A percentile compares a stretch with the other conserved stretches of the same genome.
phyloP scores from a whole-genome alignment of 805 yeast genomes.

The Maudiozyma serrabonitensis region DNA sequence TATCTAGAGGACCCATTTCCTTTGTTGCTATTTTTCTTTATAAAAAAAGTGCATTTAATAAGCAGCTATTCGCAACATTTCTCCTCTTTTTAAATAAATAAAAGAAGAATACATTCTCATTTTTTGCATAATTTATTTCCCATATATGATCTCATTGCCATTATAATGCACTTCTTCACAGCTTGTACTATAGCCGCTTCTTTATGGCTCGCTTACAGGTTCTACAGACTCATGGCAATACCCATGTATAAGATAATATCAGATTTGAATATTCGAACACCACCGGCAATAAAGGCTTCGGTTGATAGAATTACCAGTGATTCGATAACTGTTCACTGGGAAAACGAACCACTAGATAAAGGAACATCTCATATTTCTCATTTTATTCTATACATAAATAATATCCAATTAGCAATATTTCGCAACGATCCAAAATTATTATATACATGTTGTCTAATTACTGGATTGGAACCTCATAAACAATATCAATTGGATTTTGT shows the following conservation, averaged over 20 bases:
- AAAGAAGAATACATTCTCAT: not conserved
- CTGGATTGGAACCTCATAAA: conserved; percentile 15
- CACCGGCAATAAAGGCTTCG: conserved; percentile 28
- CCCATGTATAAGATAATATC: conserved; percentile 24
- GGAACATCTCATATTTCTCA: conserved; percentile 16
- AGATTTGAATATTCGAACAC: conserved; percentile 22
- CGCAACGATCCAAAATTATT: conserved; percentile 23
- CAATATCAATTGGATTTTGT: conserved; percentile 28
- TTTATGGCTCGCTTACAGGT: conserved; percentile 22
- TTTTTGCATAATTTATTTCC: not conserved
- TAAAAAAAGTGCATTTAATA: too few relatives aligned
- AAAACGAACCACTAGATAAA: conserved; percentile 18
- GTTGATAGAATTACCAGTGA: conserved; percentile 24
- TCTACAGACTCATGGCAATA: conserved; percentile 22
- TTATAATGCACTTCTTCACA: conserved; percentile 1
- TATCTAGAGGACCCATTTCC: not conserved
- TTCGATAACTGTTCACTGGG: conserved; percentile 29
- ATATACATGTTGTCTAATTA: conserved; percentile 28
- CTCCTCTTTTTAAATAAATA: not conserved
- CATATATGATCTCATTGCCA: not conserved
- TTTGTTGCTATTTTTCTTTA: conserved; percentile 1
- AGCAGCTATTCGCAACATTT: not conserved
- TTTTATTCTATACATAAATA: conserved; percentile 24
- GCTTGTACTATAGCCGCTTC: conserved; percentile 8
- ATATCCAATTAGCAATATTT: conserved; percentile 22